Percentiles rank a stretch among this genome's conserved stretches.
These are phyloP conservation scores for Rhododendron griersonianum DNA, from an alignment of 148 eudicot genomes.

Conservation along the genomic window DNA sequence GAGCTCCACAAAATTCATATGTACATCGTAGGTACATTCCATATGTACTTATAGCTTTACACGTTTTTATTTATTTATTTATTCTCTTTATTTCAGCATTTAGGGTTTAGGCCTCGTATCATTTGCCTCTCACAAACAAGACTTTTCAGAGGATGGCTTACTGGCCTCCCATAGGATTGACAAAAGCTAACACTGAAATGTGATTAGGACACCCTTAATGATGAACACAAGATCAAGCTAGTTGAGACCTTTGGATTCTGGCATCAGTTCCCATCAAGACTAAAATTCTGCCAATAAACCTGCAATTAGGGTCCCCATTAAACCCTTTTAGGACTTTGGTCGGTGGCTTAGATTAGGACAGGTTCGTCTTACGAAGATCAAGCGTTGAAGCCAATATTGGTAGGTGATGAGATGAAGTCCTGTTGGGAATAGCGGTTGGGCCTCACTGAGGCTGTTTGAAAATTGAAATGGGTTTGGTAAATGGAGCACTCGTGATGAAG, in stretches of 20 bases:
- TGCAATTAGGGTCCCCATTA: slow-evolving; percentile 12
- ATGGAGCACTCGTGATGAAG: background rate
- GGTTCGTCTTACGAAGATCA: background rate
- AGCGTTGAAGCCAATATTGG: background rate
- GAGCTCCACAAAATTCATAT: too few species aligned
- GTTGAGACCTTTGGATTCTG: slow-evolving; percentile 11
- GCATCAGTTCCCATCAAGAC: background rate
- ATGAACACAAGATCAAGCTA: slow-evolving; percentile 3
- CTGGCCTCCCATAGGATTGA: background rate
- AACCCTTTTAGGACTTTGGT: slow-evolving; percentile 10
- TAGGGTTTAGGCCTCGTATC: slow-evolving; percentile 8
- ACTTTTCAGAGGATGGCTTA: background rate
- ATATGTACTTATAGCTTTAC: background rate
- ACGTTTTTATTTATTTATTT: background rate
- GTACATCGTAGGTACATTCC: too few species aligned
- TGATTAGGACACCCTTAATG: background rate
- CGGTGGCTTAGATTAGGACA: slow-evolving; percentile 8
- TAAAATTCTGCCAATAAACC: slow-evolving; percentile 1
- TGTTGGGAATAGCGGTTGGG: too few species aligned
- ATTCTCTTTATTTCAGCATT: background rate
- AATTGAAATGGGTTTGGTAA: too few species aligned
- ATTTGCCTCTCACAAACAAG: slow-evolving; percentile 16
- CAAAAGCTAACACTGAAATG: slow-evolving; percentile 1
- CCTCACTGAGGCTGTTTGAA: too few species aligned
- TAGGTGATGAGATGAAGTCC: background rate